Percentiles rank a stretch among this genome's conserved stretches.
These are phyloP conservation scores for Argentina anserina DNA, from an alignment of 306 rosid species.

Conservation along the genomic window DNA sequence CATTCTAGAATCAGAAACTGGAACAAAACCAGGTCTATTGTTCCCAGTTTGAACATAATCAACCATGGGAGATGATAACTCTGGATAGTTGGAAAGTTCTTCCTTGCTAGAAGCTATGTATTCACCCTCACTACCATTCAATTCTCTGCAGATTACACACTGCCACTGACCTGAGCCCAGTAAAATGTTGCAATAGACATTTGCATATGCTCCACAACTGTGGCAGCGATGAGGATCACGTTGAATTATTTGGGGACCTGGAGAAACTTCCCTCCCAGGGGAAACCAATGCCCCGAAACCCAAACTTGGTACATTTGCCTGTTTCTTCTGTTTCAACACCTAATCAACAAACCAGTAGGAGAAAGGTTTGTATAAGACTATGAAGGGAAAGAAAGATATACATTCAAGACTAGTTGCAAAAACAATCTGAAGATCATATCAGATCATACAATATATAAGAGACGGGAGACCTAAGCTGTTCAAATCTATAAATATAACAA, in stretches of 20 bases:
- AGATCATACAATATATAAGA: neutral
- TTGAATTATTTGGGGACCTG: slow-evolving; percentile 78
- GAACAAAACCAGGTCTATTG: slow-evolving; percentile 92
- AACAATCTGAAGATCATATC: neutral
- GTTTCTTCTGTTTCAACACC: slow-evolving; percentile 88
- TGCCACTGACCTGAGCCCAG: slow-evolving; percentile 99
- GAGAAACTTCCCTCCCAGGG: slow-evolving; percentile 80
- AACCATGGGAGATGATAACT: slow-evolving; percentile 76
- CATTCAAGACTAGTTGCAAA: slow-evolving; percentile 12
- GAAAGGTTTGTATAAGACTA: slow-evolving; percentile 9
- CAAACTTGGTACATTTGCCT: slow-evolving; percentile 86
- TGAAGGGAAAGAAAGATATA: neutral
- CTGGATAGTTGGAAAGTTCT: slow-evolving; percentile 77
- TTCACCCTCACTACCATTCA: slow-evolving; percentile 86
- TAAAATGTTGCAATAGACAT: slow-evolving; percentile 72
- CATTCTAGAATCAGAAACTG: slow-evolving; percentile 87
- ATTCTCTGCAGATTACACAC: slow-evolving; percentile 80
- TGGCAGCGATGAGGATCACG: slow-evolving; percentile 95
- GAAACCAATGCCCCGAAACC: slow-evolving; percentile 96
- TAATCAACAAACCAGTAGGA: slow-evolving; percentile 29
- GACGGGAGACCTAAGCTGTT: neutral
- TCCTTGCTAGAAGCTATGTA: slow-evolving; percentile 72
- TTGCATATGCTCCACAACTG: slow-evolving; percentile 94
- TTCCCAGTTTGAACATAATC: slow-evolving; percentile 87
- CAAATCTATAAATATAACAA: neutral